Evolutionary conservation across 2,329 filamentous ascomycete species (phyloP).

Genomic region (Diaporthe caulivora): DNA sequence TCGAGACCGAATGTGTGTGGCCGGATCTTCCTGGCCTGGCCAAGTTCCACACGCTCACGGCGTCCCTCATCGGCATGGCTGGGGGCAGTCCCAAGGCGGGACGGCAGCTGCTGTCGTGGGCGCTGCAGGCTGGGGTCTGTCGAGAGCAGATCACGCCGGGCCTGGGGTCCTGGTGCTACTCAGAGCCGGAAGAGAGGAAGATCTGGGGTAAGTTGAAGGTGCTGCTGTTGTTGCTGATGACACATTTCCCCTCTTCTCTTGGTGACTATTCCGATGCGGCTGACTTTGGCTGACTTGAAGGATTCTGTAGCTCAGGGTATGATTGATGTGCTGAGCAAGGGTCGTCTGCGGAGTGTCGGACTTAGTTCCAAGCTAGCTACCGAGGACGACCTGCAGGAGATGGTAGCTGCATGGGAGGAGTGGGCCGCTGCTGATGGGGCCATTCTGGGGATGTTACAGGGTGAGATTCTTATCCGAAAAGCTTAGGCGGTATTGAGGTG

Average conservation of each 20-base stretch:
- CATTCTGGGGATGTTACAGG: slow-evolving; percentile 44
- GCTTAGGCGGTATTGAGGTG: slow-evolving; percentile 17
- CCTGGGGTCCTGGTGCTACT: slow-evolving; percentile 42
- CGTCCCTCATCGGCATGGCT: slow-evolving; percentile 37
- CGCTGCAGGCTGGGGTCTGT: slow-evolving; percentile 44
- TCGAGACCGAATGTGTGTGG: slow-evolving; percentile 48
- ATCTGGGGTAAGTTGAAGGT: slow-evolving; percentile 41
- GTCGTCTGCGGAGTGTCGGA: slow-evolving; percentile 42
- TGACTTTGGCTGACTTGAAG: background rate
- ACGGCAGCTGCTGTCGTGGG: slow-evolving; percentile 47
- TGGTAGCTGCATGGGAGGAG: slow-evolving; percentile 45
- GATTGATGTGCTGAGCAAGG: slow-evolving; percentile 41
- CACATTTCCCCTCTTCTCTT: background rate
- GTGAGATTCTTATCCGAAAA: slow-evolving; percentile 46
- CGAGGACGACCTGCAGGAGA: slow-evolving; percentile 44
- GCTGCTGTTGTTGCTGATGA: background rate
- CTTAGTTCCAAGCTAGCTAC: slow-evolving; percentile 39
- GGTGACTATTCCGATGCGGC: background rate
- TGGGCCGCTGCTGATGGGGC: slow-evolving; percentile 44
- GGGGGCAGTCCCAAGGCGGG: slow-evolving; percentile 44
- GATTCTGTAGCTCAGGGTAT: slow-evolving; percentile 42
- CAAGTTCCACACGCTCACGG: slow-evolving; percentile 44
- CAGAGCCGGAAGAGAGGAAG: slow-evolving; percentile 41
- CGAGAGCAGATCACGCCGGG: slow-evolving; percentile 39
- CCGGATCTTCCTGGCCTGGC: slow-evolving; percentile 46